Base-by-base conservation (phyloP, 2,329 filamentous ascomycete genomes). In the Colletotrichum sp. region DNA sequence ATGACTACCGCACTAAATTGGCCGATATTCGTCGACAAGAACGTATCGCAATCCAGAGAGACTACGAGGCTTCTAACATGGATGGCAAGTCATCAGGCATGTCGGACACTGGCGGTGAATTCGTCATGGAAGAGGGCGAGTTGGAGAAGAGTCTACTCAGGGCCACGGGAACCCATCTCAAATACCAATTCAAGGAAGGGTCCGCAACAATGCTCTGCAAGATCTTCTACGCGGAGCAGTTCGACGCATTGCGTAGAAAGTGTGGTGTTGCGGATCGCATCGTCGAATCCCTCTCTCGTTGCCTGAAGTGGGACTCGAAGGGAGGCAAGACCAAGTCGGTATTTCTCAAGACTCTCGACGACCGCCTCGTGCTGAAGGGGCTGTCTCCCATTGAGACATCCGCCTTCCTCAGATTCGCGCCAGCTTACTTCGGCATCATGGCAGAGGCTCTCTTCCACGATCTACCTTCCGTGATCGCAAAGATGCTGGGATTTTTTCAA, bases 401-500 rank as follows among this genome's bases (percentile, higher is more conserved):
- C 49, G 96, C 97, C 0, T 99, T 99, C 85, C 90, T 99, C 79
- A 94, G 94, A 80, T 99, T 99, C 82, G 98, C 97, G 0, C 97
- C 97, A 2, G 96, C 96, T 49, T 99, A 99, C 86, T 99, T 99
- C 84, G 94, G 93, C 80, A 98, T 99, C 83, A 99, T 99, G 93
- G 95, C 96, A 15, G 95, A 99, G 83, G 96, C 96, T 8, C 89
- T 99, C 18, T 99, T 99, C 87, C 96, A 98, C 81, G 96, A 96
- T 79, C 89, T 99, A 3, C 97, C 97, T 1, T 98, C 95, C 2
- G 97, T 98, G 57, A 99, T 99, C 81, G 97, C 97, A 34, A 99
- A 99, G 87, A 99, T 99, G 97, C 92, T 99, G 70, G 97, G 97
- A 0, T 98, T 99, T 84, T 99, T 98, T 87, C 96, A 99, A 81